Conservation (phyloP, 345 rosid species). For the Brassica carinata region DNA sequence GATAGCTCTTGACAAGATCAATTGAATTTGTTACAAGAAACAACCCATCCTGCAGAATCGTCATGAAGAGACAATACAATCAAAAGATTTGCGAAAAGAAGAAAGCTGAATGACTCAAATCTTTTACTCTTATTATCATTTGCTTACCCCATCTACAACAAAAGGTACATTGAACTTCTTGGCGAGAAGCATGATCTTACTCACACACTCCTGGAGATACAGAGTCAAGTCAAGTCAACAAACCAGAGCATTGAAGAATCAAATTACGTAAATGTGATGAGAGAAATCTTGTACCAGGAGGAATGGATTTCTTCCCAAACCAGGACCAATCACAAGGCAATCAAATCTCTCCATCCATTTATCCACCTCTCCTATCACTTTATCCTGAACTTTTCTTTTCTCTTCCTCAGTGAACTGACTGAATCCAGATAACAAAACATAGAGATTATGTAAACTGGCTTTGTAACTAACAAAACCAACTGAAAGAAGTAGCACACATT, state of each 20-base stretch:
- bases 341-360: conserved; percentile 96
- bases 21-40: conserved; percentile 74
- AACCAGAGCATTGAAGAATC: background rate
- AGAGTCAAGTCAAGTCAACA: background rate
- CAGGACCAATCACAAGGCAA: conserved; percentile 95
- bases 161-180: conserved; percentile 70
- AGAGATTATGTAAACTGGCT: background rate
- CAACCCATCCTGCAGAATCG: conserved; percentile 65
- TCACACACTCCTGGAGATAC: conserved; percentile 61
- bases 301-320: conserved; percentile 93
- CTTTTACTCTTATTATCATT: background rate
- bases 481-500: background rate
- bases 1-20: conserved; percentile 75
- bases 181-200: conserved; percentile 44
- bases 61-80: background rate
- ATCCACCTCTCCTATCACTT: conserved; percentile 68
- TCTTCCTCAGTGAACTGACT: conserved; percentile 60
- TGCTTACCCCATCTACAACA: conserved; percentile 82
- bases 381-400: conserved; percentile 41
- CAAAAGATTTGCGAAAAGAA: background rate
- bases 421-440: background rate
- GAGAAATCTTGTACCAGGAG: conserved; percentile 59
- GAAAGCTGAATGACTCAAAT: background rate
- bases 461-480: background rate
- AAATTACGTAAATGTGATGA: background rate